A percentile compares a stretch with the other conserved stretches of the same genome.
These are phyloP conservation scores for Polygonum aviculare DNA, from an alignment of 148 eudicot genomes.

Conservation along the genomic window DNA sequence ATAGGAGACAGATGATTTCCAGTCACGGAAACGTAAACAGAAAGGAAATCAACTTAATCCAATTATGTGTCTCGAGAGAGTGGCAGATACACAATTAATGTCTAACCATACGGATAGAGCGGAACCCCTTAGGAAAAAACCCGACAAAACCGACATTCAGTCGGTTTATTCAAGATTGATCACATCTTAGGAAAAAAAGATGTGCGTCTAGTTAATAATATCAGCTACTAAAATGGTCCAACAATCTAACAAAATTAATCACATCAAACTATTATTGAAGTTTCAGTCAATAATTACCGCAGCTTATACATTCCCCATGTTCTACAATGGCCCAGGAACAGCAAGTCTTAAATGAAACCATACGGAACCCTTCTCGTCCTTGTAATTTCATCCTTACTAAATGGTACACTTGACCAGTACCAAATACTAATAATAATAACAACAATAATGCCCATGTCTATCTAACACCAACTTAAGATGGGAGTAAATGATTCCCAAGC, in stretches of 20 bases:
- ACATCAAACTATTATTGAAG: neutral
- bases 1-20: too few species aligned
- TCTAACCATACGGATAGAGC: too few species aligned
- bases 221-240: neutral
- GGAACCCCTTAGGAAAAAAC: too few species aligned
- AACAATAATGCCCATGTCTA: neutral
- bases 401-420: slow-evolving; percentile 1
- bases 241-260: neutral
- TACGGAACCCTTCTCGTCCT: neutral
- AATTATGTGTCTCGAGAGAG: too few species aligned
- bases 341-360: neutral
- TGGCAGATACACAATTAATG: too few species aligned
- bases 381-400: neutral
- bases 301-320: slow-evolving; percentile 3
- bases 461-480: neutral
- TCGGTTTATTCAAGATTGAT: too few species aligned
- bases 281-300: neutral
- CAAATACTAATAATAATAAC: neutral
- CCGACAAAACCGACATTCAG: too few species aligned
- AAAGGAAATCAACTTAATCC: too few species aligned
- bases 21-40: too few species aligned
- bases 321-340: slow-evolving; percentile 1
- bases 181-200: neutral
- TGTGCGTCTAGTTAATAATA: neutral
- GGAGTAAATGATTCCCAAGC: neutral